Conservation (phyloP, 495 filamentous ascomycete genomes). For the Lophiotrema nucula region DNA sequence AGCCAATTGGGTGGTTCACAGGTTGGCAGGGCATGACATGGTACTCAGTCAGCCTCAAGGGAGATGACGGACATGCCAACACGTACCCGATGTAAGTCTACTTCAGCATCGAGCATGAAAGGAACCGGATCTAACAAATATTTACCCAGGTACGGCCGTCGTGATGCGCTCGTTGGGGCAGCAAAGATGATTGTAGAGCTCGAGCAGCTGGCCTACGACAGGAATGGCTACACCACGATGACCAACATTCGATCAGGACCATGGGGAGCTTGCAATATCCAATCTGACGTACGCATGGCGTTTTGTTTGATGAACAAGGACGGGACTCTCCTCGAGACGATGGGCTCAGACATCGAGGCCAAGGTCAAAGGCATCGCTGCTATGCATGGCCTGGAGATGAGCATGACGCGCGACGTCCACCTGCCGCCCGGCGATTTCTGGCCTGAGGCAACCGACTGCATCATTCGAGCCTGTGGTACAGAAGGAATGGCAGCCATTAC, state of each 20-base stretch:
- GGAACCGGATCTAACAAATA: too few species aligned
- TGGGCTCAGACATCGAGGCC: constrained; percentile 15
- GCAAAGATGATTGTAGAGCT: constrained; percentile 2
- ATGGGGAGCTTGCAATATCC: constrained; percentile 27
- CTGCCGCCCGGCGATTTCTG: constrained; percentile 16
- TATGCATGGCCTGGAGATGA: constrained; percentile 17
- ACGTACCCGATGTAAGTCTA: constrained; percentile 10
- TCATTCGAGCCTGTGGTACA: constrained; percentile 18
- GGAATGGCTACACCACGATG: constrained; percentile 17
- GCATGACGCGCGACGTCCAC: constrained; percentile 17
- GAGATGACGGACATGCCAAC: constrained; percentile 8
- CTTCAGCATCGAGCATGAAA: too few species aligned
- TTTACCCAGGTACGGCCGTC: background rate
- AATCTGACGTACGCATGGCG: constrained; percentile 13
- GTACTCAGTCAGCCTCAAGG: background rate
- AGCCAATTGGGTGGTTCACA: constrained; percentile 8
- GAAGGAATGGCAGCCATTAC: constrained; percentile 17
- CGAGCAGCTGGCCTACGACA: constrained; percentile 6
- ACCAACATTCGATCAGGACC: constrained; percentile 21
- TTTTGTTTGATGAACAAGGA: constrained; percentile 30
- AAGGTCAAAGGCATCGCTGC: constrained; percentile 19
- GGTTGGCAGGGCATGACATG: constrained; percentile 27
- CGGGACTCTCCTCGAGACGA: constrained; percentile 2
- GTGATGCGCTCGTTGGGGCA: constrained; percentile 2
- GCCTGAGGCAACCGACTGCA: constrained; percentile 25